These are phyloP conservation scores for Neoarthrinium moseri DNA, from an alignment of 2,329 filamentous ascomycete species.

Conservation along the genomic window DNA sequence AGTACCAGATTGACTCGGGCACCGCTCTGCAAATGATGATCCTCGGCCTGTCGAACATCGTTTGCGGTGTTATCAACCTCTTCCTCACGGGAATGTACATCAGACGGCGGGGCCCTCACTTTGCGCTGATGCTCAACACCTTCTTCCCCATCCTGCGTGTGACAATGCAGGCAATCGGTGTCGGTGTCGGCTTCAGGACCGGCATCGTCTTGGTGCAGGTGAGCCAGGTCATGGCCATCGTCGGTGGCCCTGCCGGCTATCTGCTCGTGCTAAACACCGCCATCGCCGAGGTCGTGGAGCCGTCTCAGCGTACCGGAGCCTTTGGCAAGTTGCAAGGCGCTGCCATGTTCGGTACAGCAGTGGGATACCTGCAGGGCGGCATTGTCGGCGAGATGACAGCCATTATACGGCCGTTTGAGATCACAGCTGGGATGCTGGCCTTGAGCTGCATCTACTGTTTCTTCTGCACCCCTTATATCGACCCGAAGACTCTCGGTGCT, in stretches of 20 bases:
- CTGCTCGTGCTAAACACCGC: slow-evolving; percentile 67
- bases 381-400: slow-evolving; percentile 16
- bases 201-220: slow-evolving; percentile 66
- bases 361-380: slow-evolving; percentile 19
- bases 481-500: slow-evolving; percentile 17
- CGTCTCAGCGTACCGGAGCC: slow-evolving; percentile 56
- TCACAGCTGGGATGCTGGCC: slow-evolving; percentile 16
- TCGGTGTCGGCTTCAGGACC: slow-evolving; percentile 52
- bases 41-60: slow-evolving; percentile 61
- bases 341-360: slow-evolving; percentile 19
- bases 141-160: slow-evolving; percentile 65
- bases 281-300: slow-evolving; percentile 61
- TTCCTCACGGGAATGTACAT: slow-evolving; percentile 67
- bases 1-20: slow-evolving; percentile 58
- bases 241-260: slow-evolving; percentile 68
- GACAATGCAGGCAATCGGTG: slow-evolving; percentile 59
- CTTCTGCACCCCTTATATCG: slow-evolving; percentile 20
- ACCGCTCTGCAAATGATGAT: slow-evolving; percentile 61
- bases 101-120: slow-evolving; percentile 61
- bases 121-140: slow-evolving; percentile 59
- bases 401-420: slow-evolving; percentile 20
- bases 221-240: slow-evolving; percentile 65
- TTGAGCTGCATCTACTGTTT: slow-evolving; percentile 15
- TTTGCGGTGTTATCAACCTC: slow-evolving; percentile 66
- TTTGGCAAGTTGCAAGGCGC: slow-evolving; percentile 49